Base-by-base conservation (phyloP, 352 stramenopile species). In the Phytophthora litchii region DNA sequence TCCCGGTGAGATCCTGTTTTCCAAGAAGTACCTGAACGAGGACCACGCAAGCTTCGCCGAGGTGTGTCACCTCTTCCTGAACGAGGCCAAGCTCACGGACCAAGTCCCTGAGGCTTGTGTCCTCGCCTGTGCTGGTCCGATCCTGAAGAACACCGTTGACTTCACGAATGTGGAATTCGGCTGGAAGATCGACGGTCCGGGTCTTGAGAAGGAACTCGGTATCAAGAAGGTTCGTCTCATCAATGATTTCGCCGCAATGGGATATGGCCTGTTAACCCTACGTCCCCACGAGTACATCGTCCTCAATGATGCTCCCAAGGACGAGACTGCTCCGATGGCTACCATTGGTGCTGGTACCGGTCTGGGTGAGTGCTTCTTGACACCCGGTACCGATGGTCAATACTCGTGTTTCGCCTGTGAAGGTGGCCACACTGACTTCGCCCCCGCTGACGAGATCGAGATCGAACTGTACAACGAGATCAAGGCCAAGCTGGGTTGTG, bases 211-310 rank as follows among this genome's bases (percentile, higher is more conserved):
- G 20, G 66, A 90, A 70, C 67, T 92, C 29, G 86, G 76, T 48
- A 96, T 98, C 61, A 78, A 81, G 47, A 76, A 70, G 13, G 93
- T 97, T 35, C 81, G 82, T n/a, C 78, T 99, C n/a, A 96, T 99
- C 38, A 98, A 98, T 72, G 96, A 99, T 71, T 99, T 99, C 75
- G 92, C 95, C 0, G 96, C 90, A 29, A 96, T 98, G 70, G 96
- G 96, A 38, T 99, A 99, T 72, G 97, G 97, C 7, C 82, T 98
- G 31, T 72, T 99, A 11, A 98, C 96, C 31, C 78, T 99, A 17
- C 84, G 97, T 64, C 69, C 84, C 8, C 78, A 97, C 52, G 88
- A 94, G 54, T 96, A 98, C 70, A 88, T 95, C 16, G 64, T 95
- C 19, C 75, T 91, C 12, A 91, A 96, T 67, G 79, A 92, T 35